Evolutionary conservation across 768 basidiomycete species (phyloP), one percentile per base, ranked within the genome.

Genomic region (Collybia nuda): DNA sequence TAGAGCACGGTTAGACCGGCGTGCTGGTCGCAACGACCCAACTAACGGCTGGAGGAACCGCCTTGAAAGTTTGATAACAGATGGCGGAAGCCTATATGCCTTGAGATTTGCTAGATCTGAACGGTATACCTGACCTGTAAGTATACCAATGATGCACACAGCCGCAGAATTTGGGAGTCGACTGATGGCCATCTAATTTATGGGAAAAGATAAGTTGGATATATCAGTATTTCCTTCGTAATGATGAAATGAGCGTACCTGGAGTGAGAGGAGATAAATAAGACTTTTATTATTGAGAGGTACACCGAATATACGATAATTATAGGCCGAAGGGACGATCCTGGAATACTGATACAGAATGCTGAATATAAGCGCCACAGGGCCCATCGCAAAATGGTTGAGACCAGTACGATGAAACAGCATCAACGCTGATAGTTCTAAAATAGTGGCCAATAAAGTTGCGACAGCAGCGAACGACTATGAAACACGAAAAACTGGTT

Each of bases 401-500:
- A 94, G 63, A 3, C 89, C 85, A 15, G 84, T 48, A 32, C 79
- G 77, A 56, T 90, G 77, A 50, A 91, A 76, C 5, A 86, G 53
- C 19, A 94, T 66, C 47, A 93, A 72, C 2, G 80, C 68, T 2
- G 80, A 53, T 54, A 94, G 84, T 56, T 90, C 85, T 11, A 89
- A 53, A 8, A 87, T 68, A 2, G 86, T 89, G 6, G 85, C 80
- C 21, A 91, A 63, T 39, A 90, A 51, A 2, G 78, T 70, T 5
- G 88, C 84, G 22, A 92, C 77, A 23, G 88, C 66, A n/a, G 79
- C 69, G 62, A 90, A 94, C 2, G 92, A 93, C 92, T 94, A 58
- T 18, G 39, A 36, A 19, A 39, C 32, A 11, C 12, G 32, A 6
- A 32, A 11, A 32, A 32, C 32, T 6, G 9, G 12, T 11, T 32